Evolutionary conservation across 2,329 filamentous ascomycete genomes (phyloP).

Genomic region (Xylariaceae sp.): DNA sequence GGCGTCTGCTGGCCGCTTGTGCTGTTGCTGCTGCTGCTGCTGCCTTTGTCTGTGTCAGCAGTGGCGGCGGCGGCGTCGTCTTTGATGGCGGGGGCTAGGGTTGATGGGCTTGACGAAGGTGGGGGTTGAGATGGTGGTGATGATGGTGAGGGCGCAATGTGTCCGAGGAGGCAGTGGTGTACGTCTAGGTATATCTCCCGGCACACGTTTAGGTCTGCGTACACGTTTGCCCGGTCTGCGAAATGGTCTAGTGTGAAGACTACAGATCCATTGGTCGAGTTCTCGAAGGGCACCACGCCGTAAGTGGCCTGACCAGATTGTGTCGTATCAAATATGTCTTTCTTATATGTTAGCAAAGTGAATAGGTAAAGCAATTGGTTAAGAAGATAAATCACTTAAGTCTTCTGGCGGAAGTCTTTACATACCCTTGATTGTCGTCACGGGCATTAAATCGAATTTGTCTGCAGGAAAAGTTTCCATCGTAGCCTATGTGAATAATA

Average conservation of each 20-base stretch:
- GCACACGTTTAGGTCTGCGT: conserved; percentile 74
- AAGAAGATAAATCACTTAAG: too few species aligned
- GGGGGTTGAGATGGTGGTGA: conserved; percentile 1
- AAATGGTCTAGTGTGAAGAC: conserved; percentile 89
- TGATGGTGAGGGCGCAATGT: conserved; percentile 25
- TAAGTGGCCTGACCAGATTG: conserved; percentile 68
- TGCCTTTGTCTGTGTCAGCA: neutral
- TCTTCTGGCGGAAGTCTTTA: conserved; percentile 10
- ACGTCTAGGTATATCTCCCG: conserved; percentile 87
- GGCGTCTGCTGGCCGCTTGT: conserved; percentile 53
- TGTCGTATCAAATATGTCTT: conserved; percentile 81
- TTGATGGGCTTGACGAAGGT: neutral
- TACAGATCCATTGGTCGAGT: conserved; percentile 92
- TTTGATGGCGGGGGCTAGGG: neutral
- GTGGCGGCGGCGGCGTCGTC: too few species aligned
- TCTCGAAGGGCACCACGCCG: conserved; percentile 93
- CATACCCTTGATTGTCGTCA: conserved; percentile 56
- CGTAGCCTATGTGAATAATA: conserved; percentile 46
- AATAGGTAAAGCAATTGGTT: too few species aligned
- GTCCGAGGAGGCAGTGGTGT: conserved; percentile 83
- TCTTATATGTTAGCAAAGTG: neutral
- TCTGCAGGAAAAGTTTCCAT: conserved; percentile 54
- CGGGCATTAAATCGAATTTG: conserved; percentile 56
- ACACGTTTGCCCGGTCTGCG: conserved; percentile 70
- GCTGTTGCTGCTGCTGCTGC: neutral